Percentiles rank a stretch among this genome's conserved stretches.
These are phyloP conservation scores for Isatis lusitanica DNA, from an alignment of 441 rosid species.

Conservation along the genomic window DNA sequence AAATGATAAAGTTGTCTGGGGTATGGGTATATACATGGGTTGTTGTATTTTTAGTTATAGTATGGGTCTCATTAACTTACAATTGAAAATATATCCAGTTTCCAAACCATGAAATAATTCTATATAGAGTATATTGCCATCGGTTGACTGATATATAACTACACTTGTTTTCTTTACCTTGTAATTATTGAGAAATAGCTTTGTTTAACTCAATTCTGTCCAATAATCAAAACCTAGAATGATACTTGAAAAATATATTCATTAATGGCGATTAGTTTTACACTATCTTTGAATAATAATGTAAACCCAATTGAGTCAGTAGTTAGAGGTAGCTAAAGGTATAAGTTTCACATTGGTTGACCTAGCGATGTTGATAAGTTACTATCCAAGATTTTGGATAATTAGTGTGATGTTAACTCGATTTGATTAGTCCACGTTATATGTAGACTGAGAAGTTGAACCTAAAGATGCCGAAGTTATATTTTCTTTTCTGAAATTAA, in stretches of 20 bases:
- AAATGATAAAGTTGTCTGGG: not conserved
- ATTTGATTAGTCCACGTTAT: not conserved
- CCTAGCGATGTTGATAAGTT: slow-evolving; percentile 14
- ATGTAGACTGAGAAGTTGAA: not conserved
- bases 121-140: not conserved
- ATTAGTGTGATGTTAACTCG: not conserved
- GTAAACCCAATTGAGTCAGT: not conserved
- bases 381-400: not conserved
- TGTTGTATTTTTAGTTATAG: not conserved
- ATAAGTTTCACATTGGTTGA: slow-evolving; percentile 2
- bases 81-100: not conserved
- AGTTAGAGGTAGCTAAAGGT: not conserved
- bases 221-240: not conserved
- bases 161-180: not conserved
- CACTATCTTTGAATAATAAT: slow-evolving; percentile 3
- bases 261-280: not conserved
- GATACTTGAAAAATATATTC: not conserved
- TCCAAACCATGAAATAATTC: not conserved
- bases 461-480: not conserved
- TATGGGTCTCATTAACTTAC: not conserved
- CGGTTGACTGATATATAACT: not conserved
- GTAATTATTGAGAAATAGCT: not conserved
- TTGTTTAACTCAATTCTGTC: not conserved
- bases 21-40: too few relatives aligned
- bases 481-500: not conserved